Base-by-base conservation (phyloP, 495 filamentous ascomycete species). In the Talaromyces ruber region DNA sequence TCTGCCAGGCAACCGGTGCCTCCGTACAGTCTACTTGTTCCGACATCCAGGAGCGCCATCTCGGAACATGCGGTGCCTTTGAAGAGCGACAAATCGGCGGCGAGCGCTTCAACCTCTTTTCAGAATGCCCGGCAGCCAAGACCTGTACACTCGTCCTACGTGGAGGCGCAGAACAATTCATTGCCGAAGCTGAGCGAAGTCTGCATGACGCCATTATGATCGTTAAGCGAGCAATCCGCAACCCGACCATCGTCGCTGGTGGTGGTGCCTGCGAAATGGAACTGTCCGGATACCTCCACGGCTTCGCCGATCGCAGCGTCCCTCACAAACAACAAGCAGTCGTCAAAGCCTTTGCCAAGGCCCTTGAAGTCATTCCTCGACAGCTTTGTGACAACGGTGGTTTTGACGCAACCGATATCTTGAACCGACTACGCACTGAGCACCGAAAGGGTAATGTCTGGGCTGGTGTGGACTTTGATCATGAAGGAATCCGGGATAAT, bases 121-220 rank as follows among this genome's bases (percentile, higher is more conserved):
- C 93, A 70, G 90, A 92, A 68, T 98, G 94, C 78, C 90, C 94
- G 29, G 85, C 82, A 65, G 94, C 94, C 63, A 96, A 96, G 81
- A 98, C 94, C 5, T 98, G 94, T 81, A 98, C 94, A 5, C 83
- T 98, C 6, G 86, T 98, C 22, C 86, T 98, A 63, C 89, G 94
- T 71, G 94, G 94, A 67, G 94, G 94, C 58, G 94, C 94, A 28
- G 94, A 98, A 80, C 94, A 98, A 73, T 98, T 98, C 80, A 98
- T 98, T 68, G 94, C 94, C 47, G 94, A 98, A 73, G 93, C 97
- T 0, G 94, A 98, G 81, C 88, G 94, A 45, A 95, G 90, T 71
- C 82, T 98, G 62, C 94, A 98, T 76, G 94, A 98, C 71, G 94
- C 68, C 47, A 97, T 98, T 78, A 98, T 98, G 94, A 94, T 98